phyloP scores from a whole-genome alignment of 2,329 filamentous ascomycete species.

The Podosphaera aphanis region DNA sequence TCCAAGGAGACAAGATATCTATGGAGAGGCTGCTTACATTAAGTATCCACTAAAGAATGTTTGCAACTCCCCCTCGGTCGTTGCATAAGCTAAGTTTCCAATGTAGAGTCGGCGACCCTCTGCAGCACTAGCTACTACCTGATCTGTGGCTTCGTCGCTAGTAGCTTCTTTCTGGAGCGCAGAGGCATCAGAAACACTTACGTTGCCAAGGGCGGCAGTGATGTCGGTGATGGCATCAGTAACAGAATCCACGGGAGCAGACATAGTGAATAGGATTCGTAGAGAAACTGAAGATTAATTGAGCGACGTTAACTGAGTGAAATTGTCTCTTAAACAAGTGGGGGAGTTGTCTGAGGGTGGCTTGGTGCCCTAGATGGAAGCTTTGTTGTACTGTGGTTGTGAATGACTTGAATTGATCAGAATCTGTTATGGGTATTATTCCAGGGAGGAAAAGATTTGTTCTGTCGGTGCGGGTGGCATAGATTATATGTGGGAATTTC shows the following conservation, averaged over 20 bases:
- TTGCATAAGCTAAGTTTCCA: constrained; percentile 99
- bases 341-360: constrained; percentile 54
- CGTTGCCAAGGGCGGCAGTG: constrained; percentile 43
- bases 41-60: constrained; percentile 99
- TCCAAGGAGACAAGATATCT: not conserved
- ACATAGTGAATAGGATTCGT: constrained; percentile 42
- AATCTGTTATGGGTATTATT: constrained; percentile 11
- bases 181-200: constrained; percentile 32
- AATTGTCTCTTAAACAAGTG: constrained; percentile 48
- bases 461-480: constrained; percentile 3
- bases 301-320: constrained; percentile 20
- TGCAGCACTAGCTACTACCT: constrained; percentile 87
- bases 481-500: constrained; percentile 1
- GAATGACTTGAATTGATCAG: constrained; percentile 12
- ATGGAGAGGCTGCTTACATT: constrained; percentile 51
- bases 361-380: constrained; percentile 57
- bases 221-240: constrained; percentile 49
- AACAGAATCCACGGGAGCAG: constrained; percentile 52
- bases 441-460: constrained; percentile 10
- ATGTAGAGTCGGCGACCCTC: constrained; percentile 99
- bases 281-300: constrained; percentile 20
- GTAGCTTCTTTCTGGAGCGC: constrained; percentile 21
- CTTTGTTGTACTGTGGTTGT: constrained; percentile 9
- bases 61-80: constrained; percentile 99
- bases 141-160: constrained; percentile 45